These are phyloP conservation scores for Dryadomyces quercivorus DNA, from an alignment of 2,329 filamentous ascomycete genomes.

Conservation along the genomic window DNA sequence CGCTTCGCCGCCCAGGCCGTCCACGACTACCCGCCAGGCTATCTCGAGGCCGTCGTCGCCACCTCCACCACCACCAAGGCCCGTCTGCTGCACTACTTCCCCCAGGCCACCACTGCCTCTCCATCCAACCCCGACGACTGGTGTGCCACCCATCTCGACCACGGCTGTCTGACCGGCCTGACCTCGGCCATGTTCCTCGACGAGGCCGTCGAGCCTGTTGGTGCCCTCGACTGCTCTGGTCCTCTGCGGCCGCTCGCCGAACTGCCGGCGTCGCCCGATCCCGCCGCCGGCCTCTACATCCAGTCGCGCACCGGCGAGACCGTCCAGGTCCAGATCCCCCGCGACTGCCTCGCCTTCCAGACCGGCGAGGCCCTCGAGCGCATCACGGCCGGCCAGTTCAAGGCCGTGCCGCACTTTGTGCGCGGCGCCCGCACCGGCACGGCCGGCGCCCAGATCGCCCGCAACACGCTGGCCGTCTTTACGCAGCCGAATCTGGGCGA, in stretches of 20 bases:
- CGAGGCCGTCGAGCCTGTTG: constrained; percentile 34
- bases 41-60: constrained; percentile 76
- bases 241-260: constrained; percentile 48
- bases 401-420: constrained; percentile 93
- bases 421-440: constrained; percentile 47
- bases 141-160: constrained; percentile 85
- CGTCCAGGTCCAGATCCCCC: constrained; percentile 85
- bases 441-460: constrained; percentile 44
- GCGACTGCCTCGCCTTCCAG: constrained; percentile 89
- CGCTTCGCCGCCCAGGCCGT: constrained; percentile 72
- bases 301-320: constrained; percentile 69
- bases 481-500: constrained; percentile 90
- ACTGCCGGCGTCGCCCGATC: constrained; percentile 65
- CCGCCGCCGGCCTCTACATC: constrained; percentile 84
- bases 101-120: constrained; percentile 31
- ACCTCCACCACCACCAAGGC: constrained; percentile 85
- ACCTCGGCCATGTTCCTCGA: constrained; percentile 96
- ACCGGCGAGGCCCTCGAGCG: constrained; percentile 85
- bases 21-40: constrained; percentile 60
- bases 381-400: constrained; percentile 84
- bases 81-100: constrained; percentile 85
- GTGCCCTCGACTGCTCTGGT: constrained; percentile 10
- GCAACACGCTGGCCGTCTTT: constrained; percentile 91
- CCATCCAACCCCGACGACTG: constrained; percentile 63
- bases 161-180: constrained; percentile 85